These are phyloP conservation scores for Venturia aucupariae DNA, from an alignment of 2,329 filamentous ascomycete species.

Conservation along the genomic window DNA sequence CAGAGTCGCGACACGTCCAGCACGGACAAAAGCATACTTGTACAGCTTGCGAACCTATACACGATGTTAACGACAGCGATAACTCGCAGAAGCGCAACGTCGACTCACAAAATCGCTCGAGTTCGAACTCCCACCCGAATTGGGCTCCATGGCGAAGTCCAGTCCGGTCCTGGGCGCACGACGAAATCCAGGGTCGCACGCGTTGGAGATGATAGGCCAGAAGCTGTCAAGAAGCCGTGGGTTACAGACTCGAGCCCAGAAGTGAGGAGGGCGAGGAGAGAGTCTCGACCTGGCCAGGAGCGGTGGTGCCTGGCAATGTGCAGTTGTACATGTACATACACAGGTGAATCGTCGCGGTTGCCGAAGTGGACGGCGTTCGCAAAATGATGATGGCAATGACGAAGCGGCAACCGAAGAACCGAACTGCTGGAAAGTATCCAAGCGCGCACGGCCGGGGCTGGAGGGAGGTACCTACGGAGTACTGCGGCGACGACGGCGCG, in stretches of 20 bases:
- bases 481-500: not conserved
- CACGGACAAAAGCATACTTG: constrained; percentile 56
- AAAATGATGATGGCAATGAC: not conserved
- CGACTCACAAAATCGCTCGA: constrained; percentile 88
- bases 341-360: not conserved
- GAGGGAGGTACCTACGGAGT: no score
- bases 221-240: not conserved
- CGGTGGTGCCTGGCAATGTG: not conserved
- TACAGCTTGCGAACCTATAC: constrained; percentile 90
- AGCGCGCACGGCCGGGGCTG: not conserved
- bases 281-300: not conserved
- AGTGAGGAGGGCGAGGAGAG: not conserved
- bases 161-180: not conserved
- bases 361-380: not conserved
- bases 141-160: constrained; percentile 10
- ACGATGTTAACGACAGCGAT: constrained; percentile 19
- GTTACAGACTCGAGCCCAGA: not conserved
- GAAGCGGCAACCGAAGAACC: not conserved
- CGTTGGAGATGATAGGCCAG: not conserved
- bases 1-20: not conserved
- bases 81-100: not conserved
- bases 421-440: not conserved
- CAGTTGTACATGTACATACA: not conserved
- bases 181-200: not conserved
- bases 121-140: constrained; percentile 44